These are phyloP conservation scores for Cocos nucifera DNA, from an alignment of 176 grass and related monocot species.

Conservation along the genomic window DNA sequence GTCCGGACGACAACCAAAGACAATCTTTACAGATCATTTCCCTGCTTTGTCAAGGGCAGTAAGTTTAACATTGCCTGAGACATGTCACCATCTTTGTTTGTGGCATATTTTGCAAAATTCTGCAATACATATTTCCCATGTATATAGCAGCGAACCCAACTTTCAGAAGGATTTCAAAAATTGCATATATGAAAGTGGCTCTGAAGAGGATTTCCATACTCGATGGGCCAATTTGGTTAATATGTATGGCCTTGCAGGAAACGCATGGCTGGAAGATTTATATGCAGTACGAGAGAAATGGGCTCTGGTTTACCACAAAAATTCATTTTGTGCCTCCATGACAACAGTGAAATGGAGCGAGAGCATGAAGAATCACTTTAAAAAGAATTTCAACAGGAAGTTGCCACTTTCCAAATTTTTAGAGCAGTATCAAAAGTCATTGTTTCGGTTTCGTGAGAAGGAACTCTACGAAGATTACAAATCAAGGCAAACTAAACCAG, in stretches of 20 bases:
- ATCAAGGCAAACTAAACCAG: not conserved
- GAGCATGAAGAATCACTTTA: conserved; percentile 1
- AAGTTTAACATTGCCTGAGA: too few species aligned
- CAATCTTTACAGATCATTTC: too few species aligned
- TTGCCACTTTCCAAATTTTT: not conserved
- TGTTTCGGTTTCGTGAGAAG: not conserved
- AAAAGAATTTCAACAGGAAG: not conserved
- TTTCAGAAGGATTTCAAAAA: not conserved
- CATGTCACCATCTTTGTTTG: too few species aligned
- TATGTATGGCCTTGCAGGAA: not conserved
- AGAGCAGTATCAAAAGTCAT: not conserved
- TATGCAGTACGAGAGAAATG: conserved; percentile 3
- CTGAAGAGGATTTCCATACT: not conserved
- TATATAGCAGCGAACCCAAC: too few species aligned
- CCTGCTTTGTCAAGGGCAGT: too few species aligned
- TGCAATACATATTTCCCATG: too few species aligned
- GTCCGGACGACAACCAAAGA: not conserved
- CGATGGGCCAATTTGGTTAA: conserved; percentile 2
- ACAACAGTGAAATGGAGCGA: not conserved
- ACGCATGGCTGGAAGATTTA: not conserved
- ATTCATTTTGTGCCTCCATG: conserved; percentile 6
- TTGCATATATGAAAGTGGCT: not conserved
- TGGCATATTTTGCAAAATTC: too few species aligned
- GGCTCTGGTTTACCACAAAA: not conserved
- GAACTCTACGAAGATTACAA: conserved; percentile 8